Evolutionary conservation across 1,139 yeast species (phyloP), one percentile per base, ranked within the genome.

Genomic region (Yamadazyma aaseri): DNA sequence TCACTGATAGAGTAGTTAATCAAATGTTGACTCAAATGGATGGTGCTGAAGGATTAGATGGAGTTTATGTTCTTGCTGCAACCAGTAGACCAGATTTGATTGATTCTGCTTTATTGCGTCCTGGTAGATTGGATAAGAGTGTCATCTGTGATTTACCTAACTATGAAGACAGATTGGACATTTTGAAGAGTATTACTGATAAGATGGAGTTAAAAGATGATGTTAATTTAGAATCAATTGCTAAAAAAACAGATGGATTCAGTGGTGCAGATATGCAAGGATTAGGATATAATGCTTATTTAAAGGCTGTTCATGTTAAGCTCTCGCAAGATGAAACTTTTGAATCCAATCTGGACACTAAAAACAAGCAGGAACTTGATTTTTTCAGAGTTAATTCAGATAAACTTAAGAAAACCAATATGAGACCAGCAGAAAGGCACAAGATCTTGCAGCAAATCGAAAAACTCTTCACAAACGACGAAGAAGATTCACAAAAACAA

Each of bases 11-110:
- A 51, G 97, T 92, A 26, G 98, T 92, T 26, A 94, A 94, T 59
- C 98, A 92, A 56, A 78, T 92, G 81, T 75, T 92, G 51, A 92
- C 98, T 0, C 97, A 94, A 56, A 89, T 92, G 96, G 99, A 92
- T 60, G 99, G 99, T 63, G 97, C 97, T 1, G 98, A 92, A 58
- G 97, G 97, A 0, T 66, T 90, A 23, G 97, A 90, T 51, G 97
- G 97, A 1, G 98, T 94, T 3, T 92, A 92, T 53, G 96, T 94
- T 1, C 67, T 92, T 20, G 98, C 97, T 0, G 98, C 98, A 1
- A 94, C 98, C 0, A 81, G 92, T 50, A 72, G 98, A 49, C 97
- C 97, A 0, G 97, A 92, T 53, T 71, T 92, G 50, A 90, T 94
- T 47, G 99, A 92, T 58, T 82, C 96, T 5, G 99, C 99, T 0